A percentile compares a stretch with the other conserved stretches of the same genome.
These are phyloP conservation scores for Thozetella sp. DNA, from an alignment of 495 filamentous ascomycete species.

Conservation along the genomic window DNA sequence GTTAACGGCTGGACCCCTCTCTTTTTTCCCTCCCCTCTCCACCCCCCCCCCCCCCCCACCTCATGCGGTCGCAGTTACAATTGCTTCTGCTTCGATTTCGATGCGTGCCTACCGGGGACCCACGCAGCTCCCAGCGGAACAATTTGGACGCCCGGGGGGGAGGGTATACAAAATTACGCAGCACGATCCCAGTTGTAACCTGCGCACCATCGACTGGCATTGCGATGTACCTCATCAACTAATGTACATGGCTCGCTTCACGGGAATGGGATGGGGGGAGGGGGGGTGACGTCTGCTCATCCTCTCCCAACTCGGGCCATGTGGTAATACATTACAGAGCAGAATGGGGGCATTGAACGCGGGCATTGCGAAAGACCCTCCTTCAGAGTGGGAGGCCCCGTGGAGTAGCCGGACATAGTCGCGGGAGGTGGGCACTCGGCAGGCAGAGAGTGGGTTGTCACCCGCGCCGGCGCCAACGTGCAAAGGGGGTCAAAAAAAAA, in stretches of 20 bases:
- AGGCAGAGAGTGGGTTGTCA: slow-evolving; percentile 9
- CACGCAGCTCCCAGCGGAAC: too few relatives aligned
- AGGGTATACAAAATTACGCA: too few relatives aligned
- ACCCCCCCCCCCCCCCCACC: too few relatives aligned
- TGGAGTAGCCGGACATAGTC: slow-evolving; percentile 18
- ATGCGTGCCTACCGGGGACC: too few relatives aligned
- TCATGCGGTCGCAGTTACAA: too few relatives aligned
- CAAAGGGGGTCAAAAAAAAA: neutral
- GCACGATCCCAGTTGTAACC: too few relatives aligned
- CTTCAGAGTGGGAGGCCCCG: slow-evolving; percentile 25
- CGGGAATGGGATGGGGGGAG: neutral
- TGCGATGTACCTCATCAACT: neutral
- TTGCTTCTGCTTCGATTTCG: too few relatives aligned
- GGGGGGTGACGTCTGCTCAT: slow-evolving; percentile 9
- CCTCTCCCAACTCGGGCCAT: neutral
- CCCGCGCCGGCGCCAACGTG: slow-evolving; percentile 8
- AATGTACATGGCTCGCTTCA: neutral
- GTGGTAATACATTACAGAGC: slow-evolving; percentile 17
- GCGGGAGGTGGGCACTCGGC: slow-evolving; percentile 5
- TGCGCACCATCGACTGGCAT: too few relatives aligned
- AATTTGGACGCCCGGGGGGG: too few relatives aligned
- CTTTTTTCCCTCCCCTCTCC: neutral
- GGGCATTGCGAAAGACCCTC: slow-evolving; percentile 15
- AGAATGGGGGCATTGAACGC: slow-evolving; percentile 11
- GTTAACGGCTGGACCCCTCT: too few relatives aligned